Evolutionary conservation across 106 monocot genomes (phyloP), one percentile per base, ranked within the genome.

Genomic region (Allium fistulosum): DNA sequence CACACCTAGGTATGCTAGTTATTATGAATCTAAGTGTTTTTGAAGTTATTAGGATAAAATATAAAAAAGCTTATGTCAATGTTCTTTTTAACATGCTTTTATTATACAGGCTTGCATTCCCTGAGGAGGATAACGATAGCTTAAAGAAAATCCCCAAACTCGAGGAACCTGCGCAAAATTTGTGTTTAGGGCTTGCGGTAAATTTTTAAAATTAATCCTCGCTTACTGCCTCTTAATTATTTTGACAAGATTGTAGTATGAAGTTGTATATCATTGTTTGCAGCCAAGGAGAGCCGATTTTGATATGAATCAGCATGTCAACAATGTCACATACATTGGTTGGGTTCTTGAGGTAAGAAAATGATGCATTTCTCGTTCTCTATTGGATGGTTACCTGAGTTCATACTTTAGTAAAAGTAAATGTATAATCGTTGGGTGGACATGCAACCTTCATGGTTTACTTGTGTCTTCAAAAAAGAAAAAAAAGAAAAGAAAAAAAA

Each of bases 221-320:
- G 2, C 5, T 37, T 37, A 37, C 2, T 2, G 4, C 5, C 37
- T 4, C 37, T 37, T 37, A 37, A 37, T 37, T 37, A 37, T 37
- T 37, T 37, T 37, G 37, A 37, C 37, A 37, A 37, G 37, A 37
- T 37, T 37, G 0, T 37, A 37, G 37, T 5, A 4, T 37, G 37
- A 37, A 2, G 37, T 37, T 1, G 5, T 37, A 37, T 37, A 37
- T 37, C 5, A 26, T 56, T 49, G 51, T 51, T 11, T 70, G 52
- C 77, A 99, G 99, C 99, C 99, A 5, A 90, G 99, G 59, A 99
- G 99, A 87, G 99, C 90, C 58, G 99, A 99, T 83, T 71, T 99
- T 22, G 99, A 99, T 74, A 99, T 99, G 99, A 99, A 99, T 67
- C 99, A 90, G 66, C 99, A 99, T 82, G 99, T 99, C 58, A 99